phyloP scores from a whole-genome alignment of 352 stramenopile species.

The Globisporangium sylvaticum region DNA sequence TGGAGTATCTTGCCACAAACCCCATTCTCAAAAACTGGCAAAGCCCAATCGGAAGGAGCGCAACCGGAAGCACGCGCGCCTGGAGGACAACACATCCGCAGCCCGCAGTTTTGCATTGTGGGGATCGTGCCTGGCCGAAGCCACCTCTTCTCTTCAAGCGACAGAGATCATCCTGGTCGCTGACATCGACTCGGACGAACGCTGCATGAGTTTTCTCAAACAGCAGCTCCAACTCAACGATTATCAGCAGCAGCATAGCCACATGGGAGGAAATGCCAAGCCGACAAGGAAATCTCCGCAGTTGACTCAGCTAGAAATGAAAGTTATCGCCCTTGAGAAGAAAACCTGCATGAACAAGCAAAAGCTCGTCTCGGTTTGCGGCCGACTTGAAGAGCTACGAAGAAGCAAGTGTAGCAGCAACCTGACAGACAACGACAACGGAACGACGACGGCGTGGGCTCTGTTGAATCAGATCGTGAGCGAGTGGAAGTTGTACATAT shows the following conservation, averaged over 20 bases:
- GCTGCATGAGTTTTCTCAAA: slow-evolving; percentile 27
- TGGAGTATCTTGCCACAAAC: neutral
- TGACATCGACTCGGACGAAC: slow-evolving; percentile 38
- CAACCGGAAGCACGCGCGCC: neutral
- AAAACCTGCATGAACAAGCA: neutral
- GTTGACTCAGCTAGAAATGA: neutral
- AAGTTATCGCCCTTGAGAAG: slow-evolving; percentile 2
- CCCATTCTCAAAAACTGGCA: neutral
- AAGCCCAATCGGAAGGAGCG: neutral
- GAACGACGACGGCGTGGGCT: neutral
- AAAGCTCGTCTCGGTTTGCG: neutral
- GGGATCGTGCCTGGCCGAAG: slow-evolving; percentile 1
- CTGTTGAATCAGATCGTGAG: neutral
- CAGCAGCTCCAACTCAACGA: slow-evolving; percentile 15
- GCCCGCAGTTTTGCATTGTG: neutral
- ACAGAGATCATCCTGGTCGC: slow-evolving; percentile 33
- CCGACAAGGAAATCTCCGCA: neutral
- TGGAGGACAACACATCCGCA: neutral
- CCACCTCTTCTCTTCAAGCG: slow-evolving; percentile 27
- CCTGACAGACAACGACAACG: neutral
- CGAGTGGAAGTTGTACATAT: neutral
- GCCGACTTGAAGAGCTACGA: neutral
- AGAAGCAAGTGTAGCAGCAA: neutral
- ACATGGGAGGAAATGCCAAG: neutral
- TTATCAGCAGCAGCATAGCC: neutral